Evolutionary conservation across 2,329 filamentous ascomycete genomes (phyloP).

Genomic region (Aspergillus clavatus): DNA sequence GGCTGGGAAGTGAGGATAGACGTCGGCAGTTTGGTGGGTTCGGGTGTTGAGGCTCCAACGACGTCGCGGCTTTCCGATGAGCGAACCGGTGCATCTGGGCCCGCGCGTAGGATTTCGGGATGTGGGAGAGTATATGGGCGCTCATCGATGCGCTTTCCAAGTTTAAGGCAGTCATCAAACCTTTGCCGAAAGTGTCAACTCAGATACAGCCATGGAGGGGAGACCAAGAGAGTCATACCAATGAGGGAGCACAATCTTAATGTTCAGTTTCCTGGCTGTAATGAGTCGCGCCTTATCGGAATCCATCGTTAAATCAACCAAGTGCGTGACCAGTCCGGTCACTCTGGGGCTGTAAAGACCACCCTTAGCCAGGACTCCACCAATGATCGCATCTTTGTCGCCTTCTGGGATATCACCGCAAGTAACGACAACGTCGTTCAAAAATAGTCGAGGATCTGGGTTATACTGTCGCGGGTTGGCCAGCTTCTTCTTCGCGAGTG

Average conservation of each 20-base stretch:
- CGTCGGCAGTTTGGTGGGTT: slow-evolving; percentile 39
- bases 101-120: slow-evolving; percentile 69
- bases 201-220: slow-evolving; percentile 15
- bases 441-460: slow-evolving; percentile 85
- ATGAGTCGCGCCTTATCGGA: slow-evolving; percentile 61
- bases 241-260: slow-evolving; percentile 85
- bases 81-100: slow-evolving; percentile 52
- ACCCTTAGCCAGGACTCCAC: slow-evolving; percentile 82
- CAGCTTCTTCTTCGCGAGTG: slow-evolving; percentile 63
- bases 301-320: slow-evolving; percentile 75
- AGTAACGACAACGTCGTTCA: slow-evolving; percentile 76
- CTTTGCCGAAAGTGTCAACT: slow-evolving; percentile 38
- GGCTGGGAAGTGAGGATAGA: slow-evolving; percentile 23
- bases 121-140: slow-evolving; percentile 79
- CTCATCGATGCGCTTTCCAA: slow-evolving; percentile 88
- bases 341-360: slow-evolving; percentile 71
- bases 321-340: slow-evolving; percentile 74
- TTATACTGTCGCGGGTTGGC: slow-evolving; percentile 79
- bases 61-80: slow-evolving; percentile 59
- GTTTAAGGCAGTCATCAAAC: slow-evolving; percentile 94
- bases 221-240: slow-evolving; percentile 53
- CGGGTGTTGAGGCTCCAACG: slow-evolving; percentile 59
- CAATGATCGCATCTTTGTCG: slow-evolving; percentile 88
- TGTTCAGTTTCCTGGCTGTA: slow-evolving; percentile 59
- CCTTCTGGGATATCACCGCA: slow-evolving; percentile 78